A percentile compares a stretch with the other conserved stretches of the same genome.
Evolutionary conservation across 192 early-diverging fungal genomes (phyloP).

Genomic region (Podila verticillata): DNA sequence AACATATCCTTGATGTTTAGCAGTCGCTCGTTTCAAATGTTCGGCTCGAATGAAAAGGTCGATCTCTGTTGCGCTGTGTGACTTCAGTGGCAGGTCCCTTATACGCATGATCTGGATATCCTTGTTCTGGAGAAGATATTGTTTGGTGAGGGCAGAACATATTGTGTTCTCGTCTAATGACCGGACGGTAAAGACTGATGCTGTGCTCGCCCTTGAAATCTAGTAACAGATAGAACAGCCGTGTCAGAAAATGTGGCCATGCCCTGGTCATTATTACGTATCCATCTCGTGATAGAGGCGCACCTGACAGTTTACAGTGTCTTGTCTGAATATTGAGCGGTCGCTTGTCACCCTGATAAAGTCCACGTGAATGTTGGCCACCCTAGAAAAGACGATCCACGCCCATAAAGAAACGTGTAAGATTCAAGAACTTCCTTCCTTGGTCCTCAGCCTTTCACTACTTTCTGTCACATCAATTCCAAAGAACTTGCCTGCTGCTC

Average conservation of each 20-base stretch:
- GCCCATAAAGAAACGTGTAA: too few species aligned
- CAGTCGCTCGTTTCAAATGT: slow-evolving; percentile 6
- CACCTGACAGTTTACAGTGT: slow-evolving; percentile 21
- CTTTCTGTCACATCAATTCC: neutral
- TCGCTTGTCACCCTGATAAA: slow-evolving; percentile 24
- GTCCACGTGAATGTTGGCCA: slow-evolving; percentile 30
- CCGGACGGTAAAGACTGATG: slow-evolving; percentile 26
- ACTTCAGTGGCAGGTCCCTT: neutral
- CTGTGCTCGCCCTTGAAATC: slow-evolving; percentile 32
- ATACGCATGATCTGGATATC: slow-evolving; percentile 27
- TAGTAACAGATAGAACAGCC: neutral
- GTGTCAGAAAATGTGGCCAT: neutral
- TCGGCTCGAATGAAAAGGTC: slow-evolving; percentile 28
- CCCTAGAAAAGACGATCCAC: neutral
- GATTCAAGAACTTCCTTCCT: neutral
- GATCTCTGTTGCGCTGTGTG: neutral
- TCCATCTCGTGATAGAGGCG: neutral
- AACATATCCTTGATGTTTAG: neutral
- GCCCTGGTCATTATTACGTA: neutral
- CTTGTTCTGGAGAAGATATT: slow-evolving; percentile 26
- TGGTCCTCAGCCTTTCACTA: neutral
- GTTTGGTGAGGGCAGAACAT: slow-evolving; percentile 21
- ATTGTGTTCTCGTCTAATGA: slow-evolving; percentile 18
- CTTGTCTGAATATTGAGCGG: neutral
- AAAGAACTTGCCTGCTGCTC: slow-evolving; percentile 18